A percentile compares a stretch with the other conserved stretches of the same genome.
Conservation (phyloP, 2,329 filamentous ascomycete species). For the Fusarium concolor region DNA sequence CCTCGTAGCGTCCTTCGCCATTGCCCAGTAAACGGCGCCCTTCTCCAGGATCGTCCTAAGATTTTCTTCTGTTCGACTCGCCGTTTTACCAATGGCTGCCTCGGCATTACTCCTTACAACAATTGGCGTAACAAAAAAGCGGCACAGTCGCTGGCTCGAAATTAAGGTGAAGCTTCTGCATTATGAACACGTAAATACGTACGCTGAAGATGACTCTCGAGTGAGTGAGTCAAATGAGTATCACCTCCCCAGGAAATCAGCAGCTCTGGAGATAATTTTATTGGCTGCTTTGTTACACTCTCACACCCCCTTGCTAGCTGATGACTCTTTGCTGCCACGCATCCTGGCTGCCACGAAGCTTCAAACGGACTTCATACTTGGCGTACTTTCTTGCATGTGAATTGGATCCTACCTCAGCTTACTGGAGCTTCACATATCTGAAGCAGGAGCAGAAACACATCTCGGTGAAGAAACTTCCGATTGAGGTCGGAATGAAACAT, state of each 20-base stretch:
- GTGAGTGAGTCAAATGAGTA: slow-evolving; percentile 41
- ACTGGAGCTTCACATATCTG: neutral
- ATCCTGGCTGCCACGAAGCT: slow-evolving; percentile 36
- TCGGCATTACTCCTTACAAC: slow-evolving; percentile 36
- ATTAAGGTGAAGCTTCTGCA: slow-evolving; percentile 28
- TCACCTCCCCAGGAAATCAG: slow-evolving; percentile 27
- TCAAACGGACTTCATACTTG: slow-evolving; percentile 8
- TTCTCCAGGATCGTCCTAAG: slow-evolving; percentile 20
- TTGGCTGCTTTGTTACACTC: slow-evolving; percentile 36
- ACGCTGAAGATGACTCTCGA: slow-evolving; percentile 22
- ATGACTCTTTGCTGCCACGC: slow-evolving; percentile 41
- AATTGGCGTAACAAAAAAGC: slow-evolving; percentile 4
- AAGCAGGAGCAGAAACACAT: neutral
- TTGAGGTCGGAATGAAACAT: neutral
- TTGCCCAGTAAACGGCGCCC: slow-evolving; percentile 34
- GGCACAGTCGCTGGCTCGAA: slow-evolving; percentile 12
- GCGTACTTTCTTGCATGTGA: slow-evolving; percentile 25
- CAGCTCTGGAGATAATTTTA: slow-evolving; percentile 19
- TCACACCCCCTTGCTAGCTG: slow-evolving; percentile 27
- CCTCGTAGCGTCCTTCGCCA: slow-evolving; percentile 27
- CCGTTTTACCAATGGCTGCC: slow-evolving; percentile 36
- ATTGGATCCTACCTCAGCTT: neutral
- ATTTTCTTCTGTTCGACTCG: slow-evolving; percentile 17
- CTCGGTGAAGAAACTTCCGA: neutral
- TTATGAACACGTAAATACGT: slow-evolving; percentile 28